phyloP scores from a whole-genome alignment of 2,329 filamentous ascomycete genomes.

The Colletotrichum zoysiae region DNA sequence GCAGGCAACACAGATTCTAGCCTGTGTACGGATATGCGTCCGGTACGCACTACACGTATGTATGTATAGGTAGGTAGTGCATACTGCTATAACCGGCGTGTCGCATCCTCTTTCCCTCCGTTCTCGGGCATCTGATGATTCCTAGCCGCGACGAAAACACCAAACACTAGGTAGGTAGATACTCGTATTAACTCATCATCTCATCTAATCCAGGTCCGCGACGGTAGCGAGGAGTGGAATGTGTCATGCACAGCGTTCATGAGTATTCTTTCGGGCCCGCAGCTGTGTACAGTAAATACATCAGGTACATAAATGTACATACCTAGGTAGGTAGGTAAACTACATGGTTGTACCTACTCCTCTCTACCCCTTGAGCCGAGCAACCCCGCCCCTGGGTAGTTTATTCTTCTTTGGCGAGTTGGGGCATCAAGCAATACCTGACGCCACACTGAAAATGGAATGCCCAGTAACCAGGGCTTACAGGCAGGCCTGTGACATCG shows the following conservation, averaged over 20 bases:
- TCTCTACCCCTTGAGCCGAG: neutral
- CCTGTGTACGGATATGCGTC: neutral
- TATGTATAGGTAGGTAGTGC: too few species aligned
- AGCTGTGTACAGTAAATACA: neutral
- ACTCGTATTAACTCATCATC: neutral
- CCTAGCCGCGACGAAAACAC: neutral
- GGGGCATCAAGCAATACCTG: neutral
- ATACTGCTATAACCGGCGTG: neutral
- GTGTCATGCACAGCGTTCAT: neutral
- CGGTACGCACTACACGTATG: too few species aligned
- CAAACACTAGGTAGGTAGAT: neutral
- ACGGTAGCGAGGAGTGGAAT: neutral
- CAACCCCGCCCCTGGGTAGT: neutral
- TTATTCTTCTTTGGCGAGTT: neutral
- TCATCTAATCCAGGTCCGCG: neutral
- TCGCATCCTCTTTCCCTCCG: neutral
- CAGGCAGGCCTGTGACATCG: conserved; percentile 6
- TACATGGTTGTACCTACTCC: too few species aligned
- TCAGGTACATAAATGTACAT: too few species aligned
- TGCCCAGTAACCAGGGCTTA: neutral
- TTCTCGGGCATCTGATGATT: neutral
- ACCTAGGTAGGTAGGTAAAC: too few species aligned
- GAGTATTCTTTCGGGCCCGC: neutral
- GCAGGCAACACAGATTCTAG: neutral
- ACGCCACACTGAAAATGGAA: neutral